A percentile compares a stretch with the other conserved stretches of the same genome.
Conservation (phyloP, 2,329 filamentous ascomycete species). For the Lithohypha guttulata region DNA sequence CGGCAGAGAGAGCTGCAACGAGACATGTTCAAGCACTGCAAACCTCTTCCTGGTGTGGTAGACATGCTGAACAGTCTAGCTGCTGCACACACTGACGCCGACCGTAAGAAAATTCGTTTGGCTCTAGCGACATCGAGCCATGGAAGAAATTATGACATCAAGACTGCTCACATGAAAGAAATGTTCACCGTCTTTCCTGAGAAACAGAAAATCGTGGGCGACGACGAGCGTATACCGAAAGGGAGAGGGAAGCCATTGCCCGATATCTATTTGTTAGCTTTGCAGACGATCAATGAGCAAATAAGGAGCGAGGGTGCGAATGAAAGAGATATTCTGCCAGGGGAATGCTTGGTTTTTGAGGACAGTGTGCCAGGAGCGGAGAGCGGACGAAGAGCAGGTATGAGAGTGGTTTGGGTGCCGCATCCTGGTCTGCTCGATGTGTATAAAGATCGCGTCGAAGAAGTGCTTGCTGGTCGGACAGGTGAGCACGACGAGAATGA, state of each 20-base stretch:
- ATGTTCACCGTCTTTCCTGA: constrained; percentile 52
- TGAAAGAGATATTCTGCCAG: constrained; percentile 55
- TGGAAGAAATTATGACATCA: constrained; percentile 60
- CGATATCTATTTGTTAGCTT: constrained; percentile 83
- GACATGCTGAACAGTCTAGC: constrained; percentile 53
- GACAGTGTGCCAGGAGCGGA: constrained; percentile 91
- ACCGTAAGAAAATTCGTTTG: constrained; percentile 52
- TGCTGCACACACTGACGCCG: constrained; percentile 17
- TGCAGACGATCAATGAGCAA: constrained; percentile 71
- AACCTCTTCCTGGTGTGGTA: constrained; percentile 67
- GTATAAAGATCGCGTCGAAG: constrained; percentile 63
- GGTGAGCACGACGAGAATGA: constrained; percentile 55
- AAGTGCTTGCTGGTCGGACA: constrained; percentile 73
- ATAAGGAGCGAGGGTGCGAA: constrained; percentile 44
- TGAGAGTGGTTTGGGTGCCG: constrained; percentile 89
- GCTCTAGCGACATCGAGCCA: constrained; percentile 79
- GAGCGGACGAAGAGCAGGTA: constrained; percentile 77
- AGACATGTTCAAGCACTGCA: constrained; percentile 60
- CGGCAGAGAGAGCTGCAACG: constrained; percentile 55
- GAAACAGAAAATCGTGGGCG: constrained; percentile 68
- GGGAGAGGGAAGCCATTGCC: constrained; percentile 90
- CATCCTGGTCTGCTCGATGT: constrained; percentile 68
- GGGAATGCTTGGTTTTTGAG: constrained; percentile 93
- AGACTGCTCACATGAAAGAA: constrained; percentile 49
- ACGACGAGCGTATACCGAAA: constrained; percentile 64